Conservation (phyloP, 371 early-diverging fungal species). For the Mucor sp. region DNA sequence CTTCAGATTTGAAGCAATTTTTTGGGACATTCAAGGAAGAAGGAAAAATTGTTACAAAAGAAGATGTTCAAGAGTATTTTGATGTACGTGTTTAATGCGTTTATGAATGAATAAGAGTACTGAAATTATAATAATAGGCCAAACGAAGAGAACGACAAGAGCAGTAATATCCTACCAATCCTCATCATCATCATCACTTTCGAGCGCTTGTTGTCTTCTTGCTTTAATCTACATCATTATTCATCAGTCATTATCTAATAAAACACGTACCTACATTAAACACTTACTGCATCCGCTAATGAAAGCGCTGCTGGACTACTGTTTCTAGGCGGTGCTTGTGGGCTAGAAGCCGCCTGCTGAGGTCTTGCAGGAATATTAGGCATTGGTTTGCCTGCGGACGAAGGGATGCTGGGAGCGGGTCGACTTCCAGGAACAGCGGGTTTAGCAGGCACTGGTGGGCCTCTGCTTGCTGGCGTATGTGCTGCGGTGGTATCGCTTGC, state of each 20-base stretch:
- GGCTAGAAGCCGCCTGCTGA: conserved; percentile 30
- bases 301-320: conserved; percentile 34
- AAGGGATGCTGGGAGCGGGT: conserved; percentile 40
- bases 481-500: conserved; percentile 28
- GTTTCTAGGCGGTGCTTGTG: conserved; percentile 8
- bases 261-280: background rate
- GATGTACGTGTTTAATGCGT: conserved; percentile 25
- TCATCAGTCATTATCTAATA: background rate
- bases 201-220: conserved; percentile 23
- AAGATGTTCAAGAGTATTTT: conserved; percentile 78
- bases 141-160: conserved; percentile 1
- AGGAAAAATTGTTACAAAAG: conserved; percentile 72
- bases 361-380: conserved; percentile 36
- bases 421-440: conserved; percentile 47
- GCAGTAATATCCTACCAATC: conserved; percentile 8
- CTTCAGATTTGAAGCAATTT: conserved; percentile 65
- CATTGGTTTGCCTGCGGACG: conserved; percentile 40
- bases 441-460: conserved; percentile 55
- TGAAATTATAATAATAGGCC: background rate
- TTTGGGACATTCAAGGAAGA: conserved; percentile 70
- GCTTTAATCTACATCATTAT: conserved; percentile 21
- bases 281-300: conserved; percentile 53
- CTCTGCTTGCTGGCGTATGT: conserved; percentile 47
- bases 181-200: conserved; percentile 29
- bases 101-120: background rate